A percentile compares a stretch with the other conserved stretches of the same genome.
phyloP scores from a whole-genome alignment of 75 land plant species.

The Isoetes taiwanensis region DNA sequence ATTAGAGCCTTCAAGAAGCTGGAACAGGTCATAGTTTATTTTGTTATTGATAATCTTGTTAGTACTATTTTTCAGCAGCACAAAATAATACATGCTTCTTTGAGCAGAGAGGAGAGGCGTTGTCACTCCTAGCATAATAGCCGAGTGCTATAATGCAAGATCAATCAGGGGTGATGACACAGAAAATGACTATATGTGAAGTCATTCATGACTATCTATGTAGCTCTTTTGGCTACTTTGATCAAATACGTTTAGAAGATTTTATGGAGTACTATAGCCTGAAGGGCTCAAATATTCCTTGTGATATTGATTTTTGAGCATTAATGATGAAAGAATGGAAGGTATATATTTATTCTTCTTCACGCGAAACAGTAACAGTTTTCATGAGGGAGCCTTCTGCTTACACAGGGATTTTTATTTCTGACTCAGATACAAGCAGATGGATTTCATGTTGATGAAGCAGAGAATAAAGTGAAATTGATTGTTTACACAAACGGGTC shows the following conservation, averaged over 20 bases:
- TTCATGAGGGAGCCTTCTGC: too few species aligned
- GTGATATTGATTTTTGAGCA: slow-evolving; percentile 12
- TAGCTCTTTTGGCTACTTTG: slow-evolving; percentile 13
- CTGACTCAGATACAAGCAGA: slow-evolving; percentile 15
- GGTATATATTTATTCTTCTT: too few species aligned
- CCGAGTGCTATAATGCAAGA: slow-evolving; percentile 14
- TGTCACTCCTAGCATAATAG: slow-evolving; percentile 6
- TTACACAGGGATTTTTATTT: too few species aligned
- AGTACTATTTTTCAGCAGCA: too few species aligned
- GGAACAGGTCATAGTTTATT: too few species aligned
- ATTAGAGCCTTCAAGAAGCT: slow-evolving; percentile 5
- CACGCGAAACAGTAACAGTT: too few species aligned
- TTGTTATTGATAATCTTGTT: too few species aligned
- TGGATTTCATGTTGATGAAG: slow-evolving; percentile 16
- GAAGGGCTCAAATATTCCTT: slow-evolving; percentile 9
- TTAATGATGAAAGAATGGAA: slow-evolving; percentile 23
- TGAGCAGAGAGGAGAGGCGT: too few species aligned
- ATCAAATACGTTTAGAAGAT: slow-evolving; percentile 12
- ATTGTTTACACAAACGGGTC: slow-evolving; percentile 21
- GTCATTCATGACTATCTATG: slow-evolving; percentile 11
- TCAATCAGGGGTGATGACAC: slow-evolving; percentile 23
- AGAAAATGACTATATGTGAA: slow-evolving; percentile 11
- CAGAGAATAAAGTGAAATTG: slow-evolving; percentile 17
- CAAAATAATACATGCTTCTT: too few species aligned
- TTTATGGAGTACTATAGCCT: slow-evolving; percentile 23